Base-by-base conservation (phyloP, 1,284 basidiomycete genomes). In the Testicularia cyperi region DNA sequence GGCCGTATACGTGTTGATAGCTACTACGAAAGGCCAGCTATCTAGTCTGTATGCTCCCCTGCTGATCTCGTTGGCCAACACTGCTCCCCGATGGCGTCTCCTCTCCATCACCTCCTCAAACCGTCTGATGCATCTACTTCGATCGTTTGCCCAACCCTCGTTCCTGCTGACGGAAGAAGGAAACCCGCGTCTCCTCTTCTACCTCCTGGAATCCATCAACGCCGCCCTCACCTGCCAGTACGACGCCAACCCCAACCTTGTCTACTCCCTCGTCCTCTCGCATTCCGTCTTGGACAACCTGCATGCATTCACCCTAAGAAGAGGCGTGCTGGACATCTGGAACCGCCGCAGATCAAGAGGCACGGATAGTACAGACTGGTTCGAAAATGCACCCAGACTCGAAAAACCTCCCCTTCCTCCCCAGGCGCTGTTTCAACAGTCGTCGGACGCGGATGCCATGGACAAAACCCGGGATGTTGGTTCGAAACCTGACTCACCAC, bases 131-230 rank as follows among this genome's bases (percentile, higher is more conserved):
- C 89, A 92, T 71, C 82, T 97, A 6, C 88, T 96, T 78, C 85
- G 84, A 26, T 88, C 91, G 0, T 94, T 97, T 73, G 86, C 90
- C 1, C 88, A 86, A 51, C 89, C 94, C 0, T 80, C 84, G 6
- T 97, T 96, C 78, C 79, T 98, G 27, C 80, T 98, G 21, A 86
- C 89, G 1, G 92, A 96, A 61, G 92, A 96, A 77, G 89, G 90
- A 6, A 88, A 97, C 75, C 94, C 94, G 3, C 80, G 92, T 38
- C 79, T 96, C 19, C 80, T 95, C 22, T 96, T 88, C 78, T 94
- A 94, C 78, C 85, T 91, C 86, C 81, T 97, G 31, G 92, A 97
- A 75, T 84, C 87, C 5, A 90, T 96, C 80, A 95, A 92, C 76
- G 83, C 85, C 5, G 81, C 95, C 40, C 82, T 96, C 42, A 80